phyloP scores from a whole-genome alignment of 1,284 basidiomycete genomes.

The Malassezia psittaci region DNA sequence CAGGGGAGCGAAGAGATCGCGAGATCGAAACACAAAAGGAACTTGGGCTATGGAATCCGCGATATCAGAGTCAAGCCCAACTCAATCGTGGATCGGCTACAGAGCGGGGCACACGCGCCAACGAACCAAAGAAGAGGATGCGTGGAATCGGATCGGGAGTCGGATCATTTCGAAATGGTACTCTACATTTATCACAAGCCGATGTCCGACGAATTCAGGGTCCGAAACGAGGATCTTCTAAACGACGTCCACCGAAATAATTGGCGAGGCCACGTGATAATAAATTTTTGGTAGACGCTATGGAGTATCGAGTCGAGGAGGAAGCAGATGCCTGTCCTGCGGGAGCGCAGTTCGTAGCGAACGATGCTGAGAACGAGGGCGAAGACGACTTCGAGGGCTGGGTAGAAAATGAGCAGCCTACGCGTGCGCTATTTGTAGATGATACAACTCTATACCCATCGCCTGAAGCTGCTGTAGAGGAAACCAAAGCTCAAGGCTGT shows the following conservation, averaged over 20 bases:
- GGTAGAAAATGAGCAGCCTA: conserved; percentile 23
- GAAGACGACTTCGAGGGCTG: conserved; percentile 32
- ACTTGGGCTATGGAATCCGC: conserved; percentile 39
- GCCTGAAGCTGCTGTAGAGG: conserved; percentile 26
- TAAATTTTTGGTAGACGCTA: background rate
- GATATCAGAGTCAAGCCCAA: conserved; percentile 24
- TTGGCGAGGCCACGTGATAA: background rate
- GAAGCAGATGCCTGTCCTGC: conserved; percentile 11
- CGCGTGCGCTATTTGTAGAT: conserved; percentile 13
- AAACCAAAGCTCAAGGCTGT: conserved; percentile 27
- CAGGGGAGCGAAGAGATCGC: conserved; percentile 33
- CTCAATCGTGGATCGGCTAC: conserved; percentile 25
- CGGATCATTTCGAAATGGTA: conserved; percentile 38
- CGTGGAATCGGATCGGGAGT: conserved; percentile 40
- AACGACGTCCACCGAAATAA: no score
- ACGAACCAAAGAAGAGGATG: conserved; percentile 25
- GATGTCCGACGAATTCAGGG: conserved; percentile 30
- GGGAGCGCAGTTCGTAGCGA: conserved; percentile 13
- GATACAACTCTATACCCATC: conserved; percentile 16
- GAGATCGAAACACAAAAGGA: conserved; percentile 39
- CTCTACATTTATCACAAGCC: conserved; percentile 25
- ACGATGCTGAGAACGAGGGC: conserved; percentile 17
- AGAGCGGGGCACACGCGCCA: conserved; percentile 24
- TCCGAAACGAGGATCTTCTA: background rate
- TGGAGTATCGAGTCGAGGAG: conserved; percentile 21